Base-by-base conservation (phyloP, 2,329 filamentous ascomycete species). In the Curvularia lunata region DNA sequence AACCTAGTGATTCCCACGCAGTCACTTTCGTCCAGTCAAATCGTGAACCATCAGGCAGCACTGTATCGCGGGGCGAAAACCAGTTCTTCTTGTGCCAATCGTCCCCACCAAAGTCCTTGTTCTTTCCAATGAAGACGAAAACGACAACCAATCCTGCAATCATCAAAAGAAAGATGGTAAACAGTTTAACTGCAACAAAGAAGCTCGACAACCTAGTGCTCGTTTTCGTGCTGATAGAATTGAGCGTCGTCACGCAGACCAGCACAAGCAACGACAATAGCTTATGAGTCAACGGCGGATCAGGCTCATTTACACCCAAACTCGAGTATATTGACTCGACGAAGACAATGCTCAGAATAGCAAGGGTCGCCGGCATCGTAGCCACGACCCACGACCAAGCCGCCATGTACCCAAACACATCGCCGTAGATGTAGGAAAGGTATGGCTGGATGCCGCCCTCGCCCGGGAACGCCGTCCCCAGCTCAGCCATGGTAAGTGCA, bases 301-400 rank as follows among this genome's bases (percentile, higher is more conserved):
- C 81, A 0, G 84, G 81, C 2, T 85, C 84, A 70, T 82, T 86
- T 25, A 86, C 81, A 61, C 82, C 86, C 69, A 88, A 81, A 21
- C 86, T 68, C 16, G 78, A 72, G 45, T 80, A 78, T 7, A 77
- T 67, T 19, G 59, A 64, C 61, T 82, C 77, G 7, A 79, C 81
- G 63, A 88, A 88, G 18, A 88, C 85, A 61, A 88, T 87, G 66
- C 83, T 83, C 18, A 88, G 77, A 54, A 88, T 88, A 1, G 86
- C 86, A 37, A 88, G 77, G 0, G 86, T 88, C 0, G 86, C 85
- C 0, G 86, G 86, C 85, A 88, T 88, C 3, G 88, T 83, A 7
- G 84, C 85, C 0, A 88, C 81, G 25, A 88, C 82, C 86, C 86
- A 88, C 0, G 84, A 86, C 86, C 86, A 89, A 0, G 85, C 86